phyloP scores from a whole-genome alignment of 2,329 filamentous ascomycete genomes.

The Colletotrichum cordylinicola region DNA sequence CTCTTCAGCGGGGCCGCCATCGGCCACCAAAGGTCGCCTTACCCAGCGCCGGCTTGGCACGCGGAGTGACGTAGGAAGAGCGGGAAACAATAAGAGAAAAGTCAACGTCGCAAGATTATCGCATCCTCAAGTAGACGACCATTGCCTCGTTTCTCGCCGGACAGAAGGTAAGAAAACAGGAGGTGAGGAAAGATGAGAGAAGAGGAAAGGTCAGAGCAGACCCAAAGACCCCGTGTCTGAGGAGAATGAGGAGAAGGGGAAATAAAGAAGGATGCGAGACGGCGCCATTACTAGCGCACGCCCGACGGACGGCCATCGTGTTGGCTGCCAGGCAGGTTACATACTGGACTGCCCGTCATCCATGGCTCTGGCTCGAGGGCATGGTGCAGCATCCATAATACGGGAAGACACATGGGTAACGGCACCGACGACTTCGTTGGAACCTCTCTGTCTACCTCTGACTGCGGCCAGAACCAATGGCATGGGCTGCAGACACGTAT shows the following conservation, averaged over 20 bases:
- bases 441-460: conserved; percentile 3
- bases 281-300: not conserved
- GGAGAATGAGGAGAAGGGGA: not conserved
- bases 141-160: not conserved
- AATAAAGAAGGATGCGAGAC: not conserved
- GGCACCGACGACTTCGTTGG: not conserved
- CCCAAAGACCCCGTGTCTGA: not conserved
- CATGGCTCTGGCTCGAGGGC: not conserved
- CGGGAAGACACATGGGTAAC: not conserved
- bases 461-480: not conserved
- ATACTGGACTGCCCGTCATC: not conserved
- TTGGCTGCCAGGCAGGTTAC: not conserved
- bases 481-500: not conserved
- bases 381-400: not conserved
- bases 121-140: not conserved
- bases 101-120: not conserved
- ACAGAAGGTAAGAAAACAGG: not conserved
- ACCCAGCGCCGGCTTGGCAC: conserved; percentile 4
- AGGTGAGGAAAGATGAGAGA: not conserved
- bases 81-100: not conserved
- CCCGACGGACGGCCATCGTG: not conserved
- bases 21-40: not conserved
- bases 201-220: not conserved
- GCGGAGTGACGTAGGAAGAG: not conserved
- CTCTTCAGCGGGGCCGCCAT: conserved; percentile 22